A percentile compares a stretch with the other conserved stretches of the same genome.
Evolutionary conservation across 2,329 filamentous ascomycete species (phyloP).

Genomic region (Uncinocarpus reesii): DNA sequence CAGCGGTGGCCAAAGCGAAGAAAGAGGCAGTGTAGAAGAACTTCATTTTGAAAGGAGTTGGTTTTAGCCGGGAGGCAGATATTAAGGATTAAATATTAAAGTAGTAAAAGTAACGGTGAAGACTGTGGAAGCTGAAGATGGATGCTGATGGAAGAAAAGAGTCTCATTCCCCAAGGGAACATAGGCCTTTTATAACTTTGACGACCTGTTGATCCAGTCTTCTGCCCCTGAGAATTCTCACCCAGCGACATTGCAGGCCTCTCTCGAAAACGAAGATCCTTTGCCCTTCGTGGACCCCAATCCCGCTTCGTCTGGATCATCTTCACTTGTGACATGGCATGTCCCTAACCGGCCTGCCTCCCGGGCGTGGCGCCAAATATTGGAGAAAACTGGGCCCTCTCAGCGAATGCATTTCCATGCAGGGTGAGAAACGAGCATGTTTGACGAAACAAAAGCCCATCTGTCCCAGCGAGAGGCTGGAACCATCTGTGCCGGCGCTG

Average conservation of each 20-base stretch:
- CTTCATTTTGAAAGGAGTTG: slow-evolving; percentile 19
- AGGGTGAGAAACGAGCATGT: neutral
- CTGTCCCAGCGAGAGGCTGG: neutral
- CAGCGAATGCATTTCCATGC: neutral
- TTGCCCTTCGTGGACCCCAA: neutral
- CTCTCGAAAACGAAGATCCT: neutral
- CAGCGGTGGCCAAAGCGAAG: slow-evolving; percentile 35
- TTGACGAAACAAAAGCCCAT: neutral
- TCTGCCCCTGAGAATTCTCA: neutral
- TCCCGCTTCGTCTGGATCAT: neutral
- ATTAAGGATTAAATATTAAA: slow-evolving; percentile 16
- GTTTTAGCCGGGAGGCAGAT: slow-evolving; percentile 3
- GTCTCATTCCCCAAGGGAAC: neutral
- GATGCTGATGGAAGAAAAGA: slow-evolving; percentile 16
- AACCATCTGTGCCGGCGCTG: neutral
- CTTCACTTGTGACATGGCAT: neutral
- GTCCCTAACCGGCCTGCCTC: slow-evolving; percentile 1
- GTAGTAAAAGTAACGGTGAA: slow-evolving; percentile 10
- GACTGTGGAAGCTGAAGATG: slow-evolving; percentile 12
- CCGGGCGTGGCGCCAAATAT: slow-evolving; percentile 4
- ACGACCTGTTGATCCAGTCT: neutral
- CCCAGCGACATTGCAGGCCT: neutral
- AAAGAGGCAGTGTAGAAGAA: slow-evolving; percentile 31
- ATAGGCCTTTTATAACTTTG: slow-evolving; percentile 9
- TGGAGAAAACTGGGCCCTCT: slow-evolving; percentile 7